Base-by-base conservation (phyloP, 2,329 filamentous ascomycete genomes). In the Paraphaeosphaeria sporulosa region DNA sequence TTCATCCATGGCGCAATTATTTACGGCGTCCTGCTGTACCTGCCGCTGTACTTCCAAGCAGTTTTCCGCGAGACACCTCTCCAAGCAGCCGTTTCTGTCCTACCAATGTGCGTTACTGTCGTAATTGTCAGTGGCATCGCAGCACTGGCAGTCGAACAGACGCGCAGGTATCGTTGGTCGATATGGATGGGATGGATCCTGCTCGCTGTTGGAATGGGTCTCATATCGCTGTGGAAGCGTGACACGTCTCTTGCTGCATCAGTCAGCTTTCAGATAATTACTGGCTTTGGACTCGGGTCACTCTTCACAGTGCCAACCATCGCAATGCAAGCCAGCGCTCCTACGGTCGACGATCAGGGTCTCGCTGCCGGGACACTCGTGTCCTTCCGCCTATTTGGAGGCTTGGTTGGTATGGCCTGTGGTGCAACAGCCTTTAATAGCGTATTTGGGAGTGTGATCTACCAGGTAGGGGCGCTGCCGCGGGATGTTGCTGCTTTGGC, bases 141-240 rank as follows among this genome's bases (percentile, higher is more conserved):
- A 9, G 51, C 52, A 4, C 38, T 63, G 30, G 36, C 23, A 19
- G 49, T 63, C 21, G 59, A 60, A 17, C n/a, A 47, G 13, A 86
- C 82, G 1, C 87, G 87, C 7, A 78, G 76, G 49, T 91, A 90
- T 72, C 82, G 86, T 64, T 85, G 82, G 81, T 80, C 83, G 1
- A 78, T 89, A 57, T 87, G 88, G 59, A 72, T 1, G 1, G 48
- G 48, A 19, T 51, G 48, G 48, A 13, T 38, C 32, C 67, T 89
- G 2, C 81, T 84, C 2, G 86, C 84, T 0, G 62, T 87, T 1
- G 87, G 88, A 1, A 75, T 83, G 1, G 89, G 88, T 3, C 69
- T 83, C 5, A 76, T 88, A 55, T 75, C 80, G 38, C 76, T 84
- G 15, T 59, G 52, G 59, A 23, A 58, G 4, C 46, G 32, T 19